Evolutionary conservation across 305 asterid genomes (phyloP).

Genomic region (Lippia alba): DNA sequence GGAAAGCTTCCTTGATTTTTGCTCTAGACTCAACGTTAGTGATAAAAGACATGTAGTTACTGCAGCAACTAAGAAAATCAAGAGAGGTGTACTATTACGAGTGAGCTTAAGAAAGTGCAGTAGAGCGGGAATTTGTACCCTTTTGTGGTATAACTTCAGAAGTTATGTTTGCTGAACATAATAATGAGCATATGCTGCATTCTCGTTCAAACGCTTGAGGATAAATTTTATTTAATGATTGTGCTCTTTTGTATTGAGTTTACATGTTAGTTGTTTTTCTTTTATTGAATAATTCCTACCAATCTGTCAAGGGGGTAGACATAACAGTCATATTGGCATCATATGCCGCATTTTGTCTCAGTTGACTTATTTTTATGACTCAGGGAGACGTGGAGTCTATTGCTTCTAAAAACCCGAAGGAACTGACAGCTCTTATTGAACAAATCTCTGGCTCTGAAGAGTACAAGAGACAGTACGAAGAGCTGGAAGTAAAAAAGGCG

Average conservation of each 20-base stretch:
- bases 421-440: conserved; percentile 83
- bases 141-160: conserved; percentile 1
- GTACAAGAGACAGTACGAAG: conserved; percentile 80
- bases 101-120: conserved; percentile 8
- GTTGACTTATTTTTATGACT: conserved; percentile 23
- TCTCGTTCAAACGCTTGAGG: neutral
- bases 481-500: conserved; percentile 84
- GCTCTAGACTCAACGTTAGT: conserved; percentile 23
- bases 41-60: neutral
- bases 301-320: conserved; percentile 1
- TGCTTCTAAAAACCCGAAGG: conserved; percentile 95
- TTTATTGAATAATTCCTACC: conserved; percentile 10
- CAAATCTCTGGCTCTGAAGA: conserved; percentile 99
- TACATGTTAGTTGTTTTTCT: neutral
- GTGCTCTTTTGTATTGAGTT: conserved; percentile 14
- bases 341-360: conserved; percentile 23
- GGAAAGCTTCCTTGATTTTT: conserved; percentile 19
- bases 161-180: neutral
- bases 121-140: conserved; percentile 5
- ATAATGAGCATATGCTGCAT: neutral
- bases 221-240: neutral
- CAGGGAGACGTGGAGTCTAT: conserved; percentile 99
- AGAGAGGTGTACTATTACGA: conserved; percentile 10
- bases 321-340: neutral
- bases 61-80: conserved; percentile 11